Percentiles rank a stretch among this genome's conserved stretches.
Evolutionary conservation across 2,329 filamentous ascomycete species (phyloP).

Genomic region (Colletotrichum camelliae): DNA sequence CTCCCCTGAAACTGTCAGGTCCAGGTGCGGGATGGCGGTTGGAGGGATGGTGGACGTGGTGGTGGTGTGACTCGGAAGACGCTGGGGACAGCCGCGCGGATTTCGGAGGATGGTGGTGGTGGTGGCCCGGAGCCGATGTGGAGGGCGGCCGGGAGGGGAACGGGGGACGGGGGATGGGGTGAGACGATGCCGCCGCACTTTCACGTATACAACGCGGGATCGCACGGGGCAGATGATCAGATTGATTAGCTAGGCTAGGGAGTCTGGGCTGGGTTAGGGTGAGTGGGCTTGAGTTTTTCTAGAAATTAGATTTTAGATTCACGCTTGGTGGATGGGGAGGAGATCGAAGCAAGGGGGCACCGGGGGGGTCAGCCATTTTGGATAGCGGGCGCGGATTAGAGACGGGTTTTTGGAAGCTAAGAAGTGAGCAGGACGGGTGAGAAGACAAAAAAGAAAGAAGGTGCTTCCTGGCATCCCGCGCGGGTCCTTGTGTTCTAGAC

Average conservation of each 20-base stretch:
- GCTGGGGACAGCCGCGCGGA: not conserved
- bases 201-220: not conserved
- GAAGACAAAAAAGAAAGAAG: not conserved
- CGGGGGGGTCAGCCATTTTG: not conserved
- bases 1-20: not conserved
- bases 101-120: not conserved
- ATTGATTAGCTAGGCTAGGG: not conserved
- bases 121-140: slow-evolving; percentile 5
- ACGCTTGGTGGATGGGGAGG: not conserved
- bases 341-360: not conserved
- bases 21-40: not conserved
- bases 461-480: not conserved
- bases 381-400: not conserved
- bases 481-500: not conserved
- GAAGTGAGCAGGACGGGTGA: not conserved
- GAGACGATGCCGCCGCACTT: not conserved
- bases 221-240: not conserved
- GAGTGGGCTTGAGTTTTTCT: not conserved
- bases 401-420: not conserved
- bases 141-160: not conserved
- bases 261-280: not conserved
- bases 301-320: not conserved
- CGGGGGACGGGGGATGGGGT: not conserved
- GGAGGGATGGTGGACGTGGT: not conserved
- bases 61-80: not conserved